Base-by-base conservation (phyloP, 805 yeast genomes). In the Lipomyces yamadae region DNA sequence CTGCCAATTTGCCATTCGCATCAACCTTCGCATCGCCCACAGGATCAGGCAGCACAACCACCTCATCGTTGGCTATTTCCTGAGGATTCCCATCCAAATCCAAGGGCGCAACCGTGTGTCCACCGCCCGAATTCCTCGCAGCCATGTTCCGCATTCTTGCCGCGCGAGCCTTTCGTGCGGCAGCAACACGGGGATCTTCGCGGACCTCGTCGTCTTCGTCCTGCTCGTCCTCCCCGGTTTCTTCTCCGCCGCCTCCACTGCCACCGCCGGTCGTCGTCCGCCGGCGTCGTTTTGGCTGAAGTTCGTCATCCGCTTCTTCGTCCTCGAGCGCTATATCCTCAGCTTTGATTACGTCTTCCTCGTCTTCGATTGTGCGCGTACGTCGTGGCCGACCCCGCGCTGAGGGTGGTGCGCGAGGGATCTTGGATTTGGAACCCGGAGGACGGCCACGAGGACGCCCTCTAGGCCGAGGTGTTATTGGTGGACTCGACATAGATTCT, bases 1-100 rank as follows among this genome's bases (percentile, higher is more conserved):
- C 96, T 56, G 78, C 75, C 66, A 94, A 80, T 58, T 83, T 82
- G 35, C 98, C 98, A 66, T 83, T 75, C 53, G 76, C 81, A 71
- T 86, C 87, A 50, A 94, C 85, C 76, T 94, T 94, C 7, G 77
- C 82, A 67, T 88, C 90, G 60, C 98, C 98, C 64, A 85, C 86
- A 6, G 86, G 85, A 77, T 94, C 98, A 69, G 84, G 88, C 1
- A 89, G 89, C 15, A 92, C 82, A 6, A 84, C 86, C 56, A 88
- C 88, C 80, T 94, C 98, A 75, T 92, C 97, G 74, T 88, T 84
- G 30, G 80, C 81, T 4, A 93, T 82, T 35, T 82, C 82, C 62
- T 86, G 79, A 15, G 89, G 88, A 65, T 86, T 84, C 1, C 96
- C 96, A 34, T 86, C 84, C 56, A 85, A 90, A 74, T 90, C 92